phyloP scores from a whole-genome alignment of 495 filamentous ascomycete genomes.

The Filosporella fistucella region DNA sequence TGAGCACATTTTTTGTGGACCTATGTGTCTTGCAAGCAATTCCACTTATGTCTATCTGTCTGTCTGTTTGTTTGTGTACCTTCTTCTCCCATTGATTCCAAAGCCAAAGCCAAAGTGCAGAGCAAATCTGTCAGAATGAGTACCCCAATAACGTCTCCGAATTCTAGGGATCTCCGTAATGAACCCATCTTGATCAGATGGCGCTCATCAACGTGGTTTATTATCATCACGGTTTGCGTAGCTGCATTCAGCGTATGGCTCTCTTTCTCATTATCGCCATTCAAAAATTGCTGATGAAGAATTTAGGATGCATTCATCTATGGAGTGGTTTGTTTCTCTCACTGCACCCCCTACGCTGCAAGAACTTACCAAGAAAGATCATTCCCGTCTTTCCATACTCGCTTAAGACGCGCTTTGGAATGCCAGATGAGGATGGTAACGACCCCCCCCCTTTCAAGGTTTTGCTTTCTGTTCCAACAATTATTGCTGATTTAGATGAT shows the following conservation, averaged over 20 bases:
- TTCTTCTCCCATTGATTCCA: background rate
- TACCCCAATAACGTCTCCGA: background rate
- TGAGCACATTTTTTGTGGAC: too few relatives aligned
- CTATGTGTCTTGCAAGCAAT: background rate
- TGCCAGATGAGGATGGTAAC: background rate
- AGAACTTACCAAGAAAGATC: background rate
- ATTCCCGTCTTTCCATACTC: constrained; percentile 3
- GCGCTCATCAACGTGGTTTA: background rate
- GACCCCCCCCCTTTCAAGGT: background rate
- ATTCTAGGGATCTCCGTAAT: background rate
- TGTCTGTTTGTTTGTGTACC: too few relatives aligned
- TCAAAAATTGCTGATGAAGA: background rate
- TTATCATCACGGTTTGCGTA: background rate
- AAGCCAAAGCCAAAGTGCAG: too few relatives aligned
- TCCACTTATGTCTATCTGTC: background rate
- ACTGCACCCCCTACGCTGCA: background rate
- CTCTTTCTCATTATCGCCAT: background rate
- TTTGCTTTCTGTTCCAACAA: background rate
- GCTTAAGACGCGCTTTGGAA: background rate
- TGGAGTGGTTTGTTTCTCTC: background rate
- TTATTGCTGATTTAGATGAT: background rate
- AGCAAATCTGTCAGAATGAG: background rate
- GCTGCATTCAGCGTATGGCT: background rate
- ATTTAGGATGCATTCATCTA: background rate
- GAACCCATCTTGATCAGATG: background rate